Evolutionary conservation across 805 yeast species (phyloP), one percentile per base, ranked within the genome.

Genomic region (Starmerella cellae): DNA sequence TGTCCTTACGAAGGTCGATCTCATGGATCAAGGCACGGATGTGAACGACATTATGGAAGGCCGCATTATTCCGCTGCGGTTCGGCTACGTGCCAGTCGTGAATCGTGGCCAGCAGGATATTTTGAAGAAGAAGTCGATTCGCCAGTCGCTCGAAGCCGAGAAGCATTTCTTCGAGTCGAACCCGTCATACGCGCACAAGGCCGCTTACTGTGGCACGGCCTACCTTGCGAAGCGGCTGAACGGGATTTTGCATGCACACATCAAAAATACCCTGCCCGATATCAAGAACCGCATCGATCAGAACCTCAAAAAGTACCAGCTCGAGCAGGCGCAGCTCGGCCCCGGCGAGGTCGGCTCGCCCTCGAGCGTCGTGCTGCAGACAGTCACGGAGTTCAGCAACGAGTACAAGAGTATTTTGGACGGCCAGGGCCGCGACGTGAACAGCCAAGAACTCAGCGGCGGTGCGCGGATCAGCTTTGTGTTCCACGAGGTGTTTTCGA

Each of bases 391-490:
- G 63, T 91, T 91, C 59, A 73, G 91, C 55, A 87, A 82, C 61
- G 97, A 88, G 60, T 91, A 87, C 64, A 78, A 75, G 53, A 87
- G 91, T 20, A 82, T 88, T 34, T 68, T 91, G 52, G 94, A 84
- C 55, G 98, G 98, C 66, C 93, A 85, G 60, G 82, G 93, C 30
- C 81, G 77, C 61, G 98, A 88, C 57, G 71, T 91, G 55, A 77
- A 91, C 4, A 74, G 88, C 11, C 75, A 79, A 60, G 98, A 91
- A 65, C 73, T 91, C 54, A 80, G 94, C 54, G 98, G 98, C 60
- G 98, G 95, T 63, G 98, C 98, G 0, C 80, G 98, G 71, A 83
- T 91, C 51, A 81, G 95, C 32, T 91, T 85, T 67, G 97, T 91
- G 14, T 91, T 91, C 70, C 97, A 91, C 63, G 97, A 91, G 66